Evolutionary conservation across 768 basidiomycete species (phyloP).

Genomic region (Gymnopilus junonius): DNA sequence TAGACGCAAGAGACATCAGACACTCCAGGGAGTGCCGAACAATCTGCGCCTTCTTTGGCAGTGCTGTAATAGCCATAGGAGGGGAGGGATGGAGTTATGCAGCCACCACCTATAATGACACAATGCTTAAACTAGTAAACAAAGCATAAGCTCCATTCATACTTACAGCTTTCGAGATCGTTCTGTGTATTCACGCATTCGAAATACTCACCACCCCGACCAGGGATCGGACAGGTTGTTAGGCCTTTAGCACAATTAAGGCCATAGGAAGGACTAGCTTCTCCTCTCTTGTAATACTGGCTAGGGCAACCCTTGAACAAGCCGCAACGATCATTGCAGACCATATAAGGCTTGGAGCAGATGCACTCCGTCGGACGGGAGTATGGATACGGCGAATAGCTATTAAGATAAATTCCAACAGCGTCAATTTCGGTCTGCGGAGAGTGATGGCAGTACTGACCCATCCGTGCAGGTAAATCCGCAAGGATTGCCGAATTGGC

Average conservation of each 20-base stretch:
- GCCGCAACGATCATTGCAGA: conserved; percentile 57
- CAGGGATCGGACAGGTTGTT: conserved; percentile 48
- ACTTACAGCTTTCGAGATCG: conserved; percentile 60
- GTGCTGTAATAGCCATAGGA: conserved; percentile 18
- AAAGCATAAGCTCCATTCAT: neutral
- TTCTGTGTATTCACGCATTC: conserved; percentile 52
- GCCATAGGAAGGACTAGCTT: conserved; percentile 24
- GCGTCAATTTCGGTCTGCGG: neutral
- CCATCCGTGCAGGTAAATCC: conserved; percentile 51
- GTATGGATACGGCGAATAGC: conserved; percentile 34
- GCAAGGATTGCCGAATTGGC: conserved; percentile 42
- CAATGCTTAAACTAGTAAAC: neutral
- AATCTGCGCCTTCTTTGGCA: conserved; percentile 46
- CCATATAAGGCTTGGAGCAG: conserved; percentile 42
- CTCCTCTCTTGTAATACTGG: conserved; percentile 34
- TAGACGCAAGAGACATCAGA: conserved; percentile 51
- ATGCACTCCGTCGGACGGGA: conserved; percentile 41
- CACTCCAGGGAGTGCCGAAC: conserved; percentile 51
- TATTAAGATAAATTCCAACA: conserved; percentile 6
- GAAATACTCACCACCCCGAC: conserved; percentile 42
- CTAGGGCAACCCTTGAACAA: conserved; percentile 37
- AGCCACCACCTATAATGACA: conserved; percentile 48
- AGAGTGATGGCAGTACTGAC: conserved; percentile 26
- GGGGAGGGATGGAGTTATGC: conserved; percentile 36
- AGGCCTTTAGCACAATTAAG: conserved; percentile 40